Evolutionary conservation across 2,329 filamentous ascomycete species (phyloP).

Genomic region (Talaromyces piceae): DNA sequence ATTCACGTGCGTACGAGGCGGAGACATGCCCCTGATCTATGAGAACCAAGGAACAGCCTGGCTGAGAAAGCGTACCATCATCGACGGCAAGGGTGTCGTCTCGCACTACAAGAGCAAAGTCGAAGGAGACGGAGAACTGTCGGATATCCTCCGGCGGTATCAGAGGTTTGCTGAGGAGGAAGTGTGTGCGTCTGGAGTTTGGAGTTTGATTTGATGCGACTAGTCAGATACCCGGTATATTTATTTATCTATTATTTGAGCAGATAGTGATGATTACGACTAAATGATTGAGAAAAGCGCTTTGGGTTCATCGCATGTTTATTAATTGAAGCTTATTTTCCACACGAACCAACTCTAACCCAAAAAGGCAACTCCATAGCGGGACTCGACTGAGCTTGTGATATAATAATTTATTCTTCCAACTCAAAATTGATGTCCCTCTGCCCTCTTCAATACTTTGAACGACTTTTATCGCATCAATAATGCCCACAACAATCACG

Average conservation of each 20-base stretch:
- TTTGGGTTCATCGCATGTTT: background rate
- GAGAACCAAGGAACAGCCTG: background rate
- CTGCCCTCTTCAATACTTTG: background rate
- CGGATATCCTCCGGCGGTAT: constrained; percentile 50
- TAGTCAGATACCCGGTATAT: background rate
- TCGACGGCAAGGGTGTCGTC: constrained; percentile 49
- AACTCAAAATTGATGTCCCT: background rate
- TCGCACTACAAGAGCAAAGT: constrained; percentile 48
- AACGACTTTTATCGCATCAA: no score
- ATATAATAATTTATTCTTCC: background rate
- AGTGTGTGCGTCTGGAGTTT: constrained; percentile 35
- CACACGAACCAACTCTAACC: background rate
- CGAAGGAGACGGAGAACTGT: constrained; percentile 33
- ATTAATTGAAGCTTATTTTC: background rate
- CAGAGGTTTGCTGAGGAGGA: constrained; percentile 46
- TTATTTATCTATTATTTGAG: background rate
- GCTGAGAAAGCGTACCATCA: constrained; percentile 28
- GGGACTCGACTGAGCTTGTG: background rate
- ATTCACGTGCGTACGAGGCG: constrained; percentile 48
- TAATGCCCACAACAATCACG: constrained; percentile 24
- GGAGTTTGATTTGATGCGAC: background rate
- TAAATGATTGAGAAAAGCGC: background rate
- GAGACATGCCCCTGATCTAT: constrained; percentile 27
- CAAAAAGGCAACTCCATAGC: constrained; percentile 3
- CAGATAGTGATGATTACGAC: background rate